Evolutionary conservation across 2,329 filamentous ascomycete genomes (phyloP), one percentile per base, ranked within the genome.

Genomic region (Allantophomopsis cytisporea): DNA sequence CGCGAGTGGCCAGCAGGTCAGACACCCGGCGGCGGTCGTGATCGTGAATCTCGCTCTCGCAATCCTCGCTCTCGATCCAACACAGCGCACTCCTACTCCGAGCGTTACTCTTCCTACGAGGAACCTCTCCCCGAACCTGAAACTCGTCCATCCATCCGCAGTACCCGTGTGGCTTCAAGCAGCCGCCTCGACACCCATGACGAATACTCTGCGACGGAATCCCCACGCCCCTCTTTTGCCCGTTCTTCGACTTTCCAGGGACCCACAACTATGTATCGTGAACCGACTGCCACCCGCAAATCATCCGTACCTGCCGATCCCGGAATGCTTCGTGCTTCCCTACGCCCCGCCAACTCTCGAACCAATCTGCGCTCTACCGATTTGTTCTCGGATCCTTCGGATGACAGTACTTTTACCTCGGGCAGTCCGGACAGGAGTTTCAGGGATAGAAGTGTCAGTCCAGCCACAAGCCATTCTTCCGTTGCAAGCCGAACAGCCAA

Each of bases 1-100:
- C 69, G 70, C 49, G 76, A 83, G 45, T 83, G 80, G 79, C 78
- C 79, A 43, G 69, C 66, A 51, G 66, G 64, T 75, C 77, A 60
- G 56, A 67, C 54, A 20, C 37, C 17, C n/a, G 16, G 16, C 12
- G 16, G 16, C 3, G 16, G 31, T 12, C n/a, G 31, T 34, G n/a
- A 34, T 34, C 31, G 31, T 34, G 23, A 28, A 28, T 12, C 23
- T 10, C 23, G 23, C 23, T 17, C 31, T 36, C 47, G 43, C 28
- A 42, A 36, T 20, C 43, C 43, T 14, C 44, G 76, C 45, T 70
- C 74, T 42, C 69, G 76, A 38, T 76, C 74, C 35, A 77, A 73
- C 51, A 80, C 76, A 11, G 73, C 75, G 16, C 71, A 77, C 53
- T 76, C 75, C 20, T 76, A 75, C 54, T 64, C 62, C 42, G 73